phyloP scores from a whole-genome alignment of 1,139 yeast genomes.

The Yamadazyma diddensiae region DNA sequence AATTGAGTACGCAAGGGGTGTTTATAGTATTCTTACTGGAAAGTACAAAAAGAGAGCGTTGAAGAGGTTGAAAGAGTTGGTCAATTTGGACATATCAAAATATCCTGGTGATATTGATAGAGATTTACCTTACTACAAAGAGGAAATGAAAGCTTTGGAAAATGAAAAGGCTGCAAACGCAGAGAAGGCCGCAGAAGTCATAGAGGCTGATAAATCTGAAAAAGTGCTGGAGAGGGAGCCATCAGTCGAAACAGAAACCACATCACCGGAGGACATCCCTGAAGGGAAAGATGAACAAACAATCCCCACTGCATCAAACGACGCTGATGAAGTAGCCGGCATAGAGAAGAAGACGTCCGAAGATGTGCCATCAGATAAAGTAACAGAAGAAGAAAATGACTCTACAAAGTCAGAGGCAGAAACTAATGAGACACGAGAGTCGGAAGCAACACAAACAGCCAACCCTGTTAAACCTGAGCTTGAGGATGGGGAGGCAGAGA shows the following conservation, averaged over 20 bases:
- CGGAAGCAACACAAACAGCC: no score
- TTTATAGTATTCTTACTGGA: conserved; percentile 19
- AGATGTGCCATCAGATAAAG: no score
- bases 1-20: conserved; percentile 40
- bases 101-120: conserved; percentile 40
- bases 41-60: conserved; percentile 39
- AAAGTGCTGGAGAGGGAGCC: neutral
- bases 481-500: no score
- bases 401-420: neutral
- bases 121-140: conserved; percentile 32
- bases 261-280: conserved; percentile 1
- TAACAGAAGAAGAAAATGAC: neutral
- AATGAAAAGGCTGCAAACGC: conserved; percentile 1
- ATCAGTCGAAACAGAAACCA: conserved; percentile 1
- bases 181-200: conserved; percentile 1
- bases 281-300: conserved; percentile 1
- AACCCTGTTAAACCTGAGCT: no score
- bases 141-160: conserved; percentile 14
- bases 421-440: no score
- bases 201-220: neutral
- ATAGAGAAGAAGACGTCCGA: no score
- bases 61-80: conserved; percentile 12
- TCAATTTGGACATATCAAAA: conserved; percentile 17
- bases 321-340: no score
- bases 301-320: no score